Evolutionary conservation across 2,329 filamentous ascomycete genomes (phyloP).

Genomic region (Delphinella strobiligena): DNA sequence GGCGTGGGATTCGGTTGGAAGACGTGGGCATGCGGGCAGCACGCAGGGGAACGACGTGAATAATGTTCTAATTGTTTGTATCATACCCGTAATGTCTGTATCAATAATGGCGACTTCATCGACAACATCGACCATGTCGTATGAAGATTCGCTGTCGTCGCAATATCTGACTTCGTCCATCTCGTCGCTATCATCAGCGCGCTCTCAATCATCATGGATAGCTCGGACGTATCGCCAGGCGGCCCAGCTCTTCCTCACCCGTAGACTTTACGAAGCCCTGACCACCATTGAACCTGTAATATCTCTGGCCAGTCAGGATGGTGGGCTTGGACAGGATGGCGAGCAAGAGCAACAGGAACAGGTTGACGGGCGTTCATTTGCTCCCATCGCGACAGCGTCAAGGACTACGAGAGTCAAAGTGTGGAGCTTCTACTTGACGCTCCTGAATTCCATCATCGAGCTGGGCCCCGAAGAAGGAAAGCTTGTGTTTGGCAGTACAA

Average conservation of each 20-base stretch:
- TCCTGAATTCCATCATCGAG: conserved; percentile 83
- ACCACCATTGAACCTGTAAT: conserved; percentile 77
- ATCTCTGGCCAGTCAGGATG: conserved; percentile 22
- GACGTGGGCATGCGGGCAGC: too few species aligned
- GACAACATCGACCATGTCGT: conserved; percentile 24
- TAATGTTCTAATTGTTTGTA: too few species aligned
- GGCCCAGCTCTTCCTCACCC: conserved; percentile 87
- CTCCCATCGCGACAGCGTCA: conserved; percentile 69
- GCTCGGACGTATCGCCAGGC: conserved; percentile 91
- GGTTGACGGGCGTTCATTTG: conserved; percentile 32
- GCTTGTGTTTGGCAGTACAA: conserved; percentile 68
- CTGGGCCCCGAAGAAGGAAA: conserved; percentile 85
- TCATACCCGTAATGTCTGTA: too few species aligned
- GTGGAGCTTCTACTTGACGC: conserved; percentile 92
- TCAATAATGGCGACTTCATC: conserved; percentile 18
- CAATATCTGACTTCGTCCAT: conserved; percentile 55
- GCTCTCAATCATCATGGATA: conserved; percentile 57
- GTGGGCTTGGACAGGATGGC: not conserved
- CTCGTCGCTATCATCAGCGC: conserved; percentile 55
- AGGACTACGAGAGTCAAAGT: conserved; percentile 82
- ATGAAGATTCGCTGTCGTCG: conserved; percentile 40
- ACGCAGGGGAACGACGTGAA: too few species aligned
- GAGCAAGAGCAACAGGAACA: not conserved
- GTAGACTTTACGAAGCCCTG: conserved; percentile 79
- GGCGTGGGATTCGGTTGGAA: too few species aligned